phyloP scores from a whole-genome alignment of 352 stramenopile species.

The Globisporangium carolinianum region DNA sequence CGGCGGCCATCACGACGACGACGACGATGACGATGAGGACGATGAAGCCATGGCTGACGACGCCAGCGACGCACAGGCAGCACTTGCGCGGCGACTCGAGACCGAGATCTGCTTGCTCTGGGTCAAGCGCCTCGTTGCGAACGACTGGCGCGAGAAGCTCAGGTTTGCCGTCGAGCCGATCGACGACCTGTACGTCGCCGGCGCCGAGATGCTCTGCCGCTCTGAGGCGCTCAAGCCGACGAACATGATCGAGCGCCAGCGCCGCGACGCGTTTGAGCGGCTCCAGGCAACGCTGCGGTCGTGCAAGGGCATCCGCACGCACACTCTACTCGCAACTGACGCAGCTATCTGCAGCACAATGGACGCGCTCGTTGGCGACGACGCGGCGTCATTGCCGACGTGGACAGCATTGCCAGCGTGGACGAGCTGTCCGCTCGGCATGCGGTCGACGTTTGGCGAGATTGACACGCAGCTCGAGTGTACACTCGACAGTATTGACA shows the following conservation, averaged over 20 bases:
- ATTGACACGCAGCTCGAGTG: slow-evolving; percentile 23
- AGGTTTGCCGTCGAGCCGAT: slow-evolving; percentile 51
- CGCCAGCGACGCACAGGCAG: neutral
- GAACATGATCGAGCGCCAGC: slow-evolving; percentile 1
- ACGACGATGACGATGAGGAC: neutral
- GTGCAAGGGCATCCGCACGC: slow-evolving; percentile 47
- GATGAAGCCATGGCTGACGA: slow-evolving; percentile 2
- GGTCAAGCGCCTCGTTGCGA: slow-evolving; percentile 58
- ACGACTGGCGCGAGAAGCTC: slow-evolving; percentile 57
- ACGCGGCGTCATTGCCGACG: neutral
- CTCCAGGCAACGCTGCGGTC: slow-evolving; percentile 29
- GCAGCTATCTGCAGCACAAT: slow-evolving; percentile 11
- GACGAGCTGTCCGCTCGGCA: slow-evolving; percentile 37
- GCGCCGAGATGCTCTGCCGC: slow-evolving; percentile 44
- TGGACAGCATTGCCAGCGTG: slow-evolving; percentile 38
- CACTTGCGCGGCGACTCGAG: slow-evolving; percentile 12
- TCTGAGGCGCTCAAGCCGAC: slow-evolving; percentile 18
- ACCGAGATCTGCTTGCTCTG: slow-evolving; percentile 37
- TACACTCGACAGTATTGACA: slow-evolving; percentile 28
- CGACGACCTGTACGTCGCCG: slow-evolving; percentile 54
- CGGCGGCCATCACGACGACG: neutral
- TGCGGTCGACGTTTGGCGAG: slow-evolving; percentile 26
- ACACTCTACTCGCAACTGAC: slow-evolving; percentile 24
- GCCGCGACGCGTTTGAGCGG: slow-evolving; percentile 19
- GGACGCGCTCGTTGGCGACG: slow-evolving; percentile 3